Evolutionary conservation across 2,329 filamentous ascomycete species (phyloP).

Genomic region (Calonectria pauciramosa): DNA sequence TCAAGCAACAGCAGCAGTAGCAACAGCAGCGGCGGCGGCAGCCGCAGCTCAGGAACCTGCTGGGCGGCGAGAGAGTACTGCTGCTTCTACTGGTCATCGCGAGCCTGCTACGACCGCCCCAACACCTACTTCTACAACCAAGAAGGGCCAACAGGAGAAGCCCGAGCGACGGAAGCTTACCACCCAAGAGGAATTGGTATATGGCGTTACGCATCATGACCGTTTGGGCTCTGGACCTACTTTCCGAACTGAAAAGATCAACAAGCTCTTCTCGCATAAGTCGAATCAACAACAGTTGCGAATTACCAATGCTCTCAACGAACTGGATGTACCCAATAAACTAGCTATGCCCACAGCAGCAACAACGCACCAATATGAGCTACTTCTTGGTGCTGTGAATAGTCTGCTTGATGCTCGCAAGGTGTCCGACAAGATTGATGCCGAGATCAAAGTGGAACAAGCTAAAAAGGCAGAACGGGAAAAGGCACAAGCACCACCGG

Average conservation of each 20-base stretch:
- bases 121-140: constrained; percentile 57
- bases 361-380: constrained; percentile 80
- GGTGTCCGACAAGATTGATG: constrained; percentile 80
- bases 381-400: constrained; percentile 76
- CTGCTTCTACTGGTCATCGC: constrained; percentile 57
- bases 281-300: constrained; percentile 81
- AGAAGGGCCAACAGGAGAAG: constrained; percentile 60
- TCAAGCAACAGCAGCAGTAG: constrained; percentile 34
- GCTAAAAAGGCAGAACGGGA: constrained; percentile 69
- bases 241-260: constrained; percentile 88
- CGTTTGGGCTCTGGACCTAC: constrained; percentile 87
- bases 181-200: constrained; percentile 81
- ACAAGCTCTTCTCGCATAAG: constrained; percentile 84
- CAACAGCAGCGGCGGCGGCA: constrained; percentile 35
- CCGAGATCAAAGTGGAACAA: constrained; percentile 74
- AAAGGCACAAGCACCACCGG: constrained; percentile 49
- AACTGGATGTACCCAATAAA: constrained; percentile 78
- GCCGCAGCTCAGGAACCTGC: constrained; percentile 52
- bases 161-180: constrained; percentile 78
- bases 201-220: constrained; percentile 89
- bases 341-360: constrained; percentile 81
- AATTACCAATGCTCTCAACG: constrained; percentile 78
- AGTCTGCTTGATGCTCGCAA: constrained; percentile 81
- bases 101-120: constrained; percentile 51
- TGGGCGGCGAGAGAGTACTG: constrained; percentile 67